Base-by-base conservation (phyloP, 108 stramenopile species). In the Cyclotella sp. region DNA sequence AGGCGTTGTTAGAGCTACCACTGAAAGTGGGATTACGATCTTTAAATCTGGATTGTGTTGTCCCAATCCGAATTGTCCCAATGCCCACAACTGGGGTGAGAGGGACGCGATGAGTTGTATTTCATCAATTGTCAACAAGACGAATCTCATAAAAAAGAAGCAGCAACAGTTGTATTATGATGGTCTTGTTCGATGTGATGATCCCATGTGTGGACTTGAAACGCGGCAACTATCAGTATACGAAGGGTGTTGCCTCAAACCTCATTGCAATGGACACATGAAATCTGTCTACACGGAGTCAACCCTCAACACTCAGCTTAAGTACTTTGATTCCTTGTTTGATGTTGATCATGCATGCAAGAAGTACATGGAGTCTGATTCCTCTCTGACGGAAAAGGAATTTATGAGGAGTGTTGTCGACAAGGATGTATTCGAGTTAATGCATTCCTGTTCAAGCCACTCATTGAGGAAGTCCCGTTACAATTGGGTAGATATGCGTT, bases 321-420 rank as follows among this genome's bases (percentile, higher is more conserved):
- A 93, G 73, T 96, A 96, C 57, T 72, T 93, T 45, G 89, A 93
- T 72, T 87, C 85, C 42, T 84, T 96, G 57, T 92, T 92, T 66
- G 90, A 96, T 65, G 30, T 88, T 53, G 67, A 84, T 9, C 93
- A 92, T 78, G 86, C 85, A 11, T 78, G 73, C 43, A 77, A 90
- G 29, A 88, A 96, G 68, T 76, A 79, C 19, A 72, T 68, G 41
- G 76, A 79, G 66, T 24, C 52, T 3, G 18, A 72, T 12, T 40
- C 65, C 1, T 60, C 71, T 45, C 42, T 76, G 16, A 72, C 69
- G 8, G 70, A 67, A 51, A 76, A 81, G 64, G 90, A 92, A 27
- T 63, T 92, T 49, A 64, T 68, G 7, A 86, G 83, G 55, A 81
- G 79, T 40, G 82, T 69, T 26, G n/a, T 74, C 4, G 93, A 92